These are phyloP conservation scores for Aspergillus neoniger DNA, from an alignment of 2,329 filamentous ascomycete genomes.

Conservation along the genomic window DNA sequence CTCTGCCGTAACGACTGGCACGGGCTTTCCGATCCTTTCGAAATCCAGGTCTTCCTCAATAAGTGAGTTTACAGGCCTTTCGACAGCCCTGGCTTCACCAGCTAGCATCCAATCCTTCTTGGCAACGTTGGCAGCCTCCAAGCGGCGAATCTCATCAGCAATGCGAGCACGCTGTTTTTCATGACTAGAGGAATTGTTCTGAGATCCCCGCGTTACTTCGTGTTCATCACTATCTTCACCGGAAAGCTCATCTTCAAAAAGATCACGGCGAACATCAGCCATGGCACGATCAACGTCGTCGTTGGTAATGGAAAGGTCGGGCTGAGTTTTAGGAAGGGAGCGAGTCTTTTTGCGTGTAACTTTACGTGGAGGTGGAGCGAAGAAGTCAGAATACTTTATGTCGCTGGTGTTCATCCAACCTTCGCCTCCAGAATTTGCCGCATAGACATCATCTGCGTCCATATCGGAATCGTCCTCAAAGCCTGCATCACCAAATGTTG, in stretches of 20 bases:
- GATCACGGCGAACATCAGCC: conserved; percentile 80
- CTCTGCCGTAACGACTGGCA: conserved; percentile 90
- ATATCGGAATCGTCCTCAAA: conserved; percentile 66
- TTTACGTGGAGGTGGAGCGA: conserved; percentile 79
- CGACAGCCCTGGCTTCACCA: conserved; percentile 80
- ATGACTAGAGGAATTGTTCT: conserved; percentile 65
- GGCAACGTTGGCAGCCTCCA: conserved; percentile 85
- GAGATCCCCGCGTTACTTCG: conserved; percentile 55
- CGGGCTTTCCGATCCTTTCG: conserved; percentile 89
- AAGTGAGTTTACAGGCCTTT: conserved; percentile 86
- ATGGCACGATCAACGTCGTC: conserved; percentile 80
- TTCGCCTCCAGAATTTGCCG: conserved; percentile 60
- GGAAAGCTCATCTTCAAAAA: conserved; percentile 73
- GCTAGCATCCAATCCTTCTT: conserved; percentile 89
- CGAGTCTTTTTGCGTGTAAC: conserved; percentile 56
- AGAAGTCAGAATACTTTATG: conserved; percentile 90
- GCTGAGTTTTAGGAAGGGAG: conserved; percentile 57
- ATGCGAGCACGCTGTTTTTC: conserved; percentile 84
- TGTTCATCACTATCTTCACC: conserved; percentile 64
- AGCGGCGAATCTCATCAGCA: conserved; percentile 82
- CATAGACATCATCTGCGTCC: conserved; percentile 60
- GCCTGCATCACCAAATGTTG: conserved; percentile 80
- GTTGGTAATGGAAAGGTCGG: conserved; percentile 52
- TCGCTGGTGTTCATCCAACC: conserved; percentile 77
- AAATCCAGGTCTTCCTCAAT: conserved; percentile 95